Base-by-base conservation (phyloP, 2,329 filamentous ascomycete species). In the Pseudonectria foliicola region DNA sequence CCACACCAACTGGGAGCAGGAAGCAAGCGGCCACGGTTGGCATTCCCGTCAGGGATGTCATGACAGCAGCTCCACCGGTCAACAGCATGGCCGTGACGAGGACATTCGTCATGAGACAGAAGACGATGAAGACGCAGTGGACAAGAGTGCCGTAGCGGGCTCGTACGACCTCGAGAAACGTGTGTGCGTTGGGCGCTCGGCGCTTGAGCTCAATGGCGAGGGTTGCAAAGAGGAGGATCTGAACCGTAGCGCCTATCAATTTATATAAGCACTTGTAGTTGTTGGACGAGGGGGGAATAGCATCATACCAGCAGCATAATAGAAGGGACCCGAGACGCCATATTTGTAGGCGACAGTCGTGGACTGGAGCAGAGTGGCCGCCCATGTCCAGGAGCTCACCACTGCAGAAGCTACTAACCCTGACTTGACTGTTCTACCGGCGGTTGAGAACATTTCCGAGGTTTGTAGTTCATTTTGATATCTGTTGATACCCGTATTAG, bases 351-450 rank as follows among this genome's bases (percentile, higher is more conserved):
- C 85, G 13, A 94, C 83, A n/a, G 80, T 76, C 1, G 84, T 81
- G 2, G 77, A 84, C 54, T 92, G 85, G 3, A 92, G 69, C 2
- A 90, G 67, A 0, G 85, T 92, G 14, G 85, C 87, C 1, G 86
- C 87, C 87, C 87, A 94, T 0, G 88, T 94, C 88, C 89, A 95
- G 5, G 82, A 88, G 12, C 83, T 89, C 4, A 94, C 86, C n/a
- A 95, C 88, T 12, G 87, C 88, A 5, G 85, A 85, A 10, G 85
- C 85, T 1, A 94, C 86, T 11, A 95, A 70, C 28, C 88, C 89
- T 7, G 85, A 88, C 56, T 94, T 95, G 46, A 95, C 85, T 2
- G 85, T 88, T 42, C 89, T 73, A 13, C 87, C 87, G 32, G 88
- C 88, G 0, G 88, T 94, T 44, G 75, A 88, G 69, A 95, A 95